Conservation (phyloP, 179 eudicot genomes). For the Actinidia polygama region DNA sequence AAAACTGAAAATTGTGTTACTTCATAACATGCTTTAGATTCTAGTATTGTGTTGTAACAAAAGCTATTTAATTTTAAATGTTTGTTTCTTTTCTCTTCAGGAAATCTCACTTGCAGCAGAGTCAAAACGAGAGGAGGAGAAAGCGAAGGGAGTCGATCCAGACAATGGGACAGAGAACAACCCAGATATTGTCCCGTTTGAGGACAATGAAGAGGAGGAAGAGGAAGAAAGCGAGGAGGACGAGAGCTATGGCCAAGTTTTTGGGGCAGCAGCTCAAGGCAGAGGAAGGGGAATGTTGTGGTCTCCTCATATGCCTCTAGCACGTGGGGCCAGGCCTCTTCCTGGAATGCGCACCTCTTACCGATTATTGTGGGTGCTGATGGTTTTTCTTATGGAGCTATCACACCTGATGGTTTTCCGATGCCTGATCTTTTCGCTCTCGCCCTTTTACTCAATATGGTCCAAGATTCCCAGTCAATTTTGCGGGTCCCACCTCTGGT, state of each 20-base stretch:
- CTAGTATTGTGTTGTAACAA: neutral
- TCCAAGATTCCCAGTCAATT: constrained; percentile 73
- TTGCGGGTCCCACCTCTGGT: constrained; percentile 60
- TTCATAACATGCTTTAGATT: neutral
- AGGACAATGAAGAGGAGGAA: constrained; percentile 97
- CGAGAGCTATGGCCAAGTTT: constrained; percentile 54
- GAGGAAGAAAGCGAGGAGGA: constrained; percentile 91
- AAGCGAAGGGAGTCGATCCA: constrained; percentile 77
- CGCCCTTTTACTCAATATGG: constrained; percentile 88
- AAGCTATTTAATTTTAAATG: neutral
- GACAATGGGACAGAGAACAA: constrained; percentile 81
- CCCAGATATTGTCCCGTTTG: constrained; percentile 93
- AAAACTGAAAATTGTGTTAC: neutral
- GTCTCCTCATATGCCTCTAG: constrained; percentile 84
- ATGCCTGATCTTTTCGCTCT: constrained; percentile 76
- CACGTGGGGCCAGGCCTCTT: constrained; percentile 64
- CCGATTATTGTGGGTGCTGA: constrained; percentile 81
- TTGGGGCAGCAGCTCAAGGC: constrained; percentile 59
- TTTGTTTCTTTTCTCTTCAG: constrained; percentile 40
- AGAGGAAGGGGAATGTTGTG: constrained; percentile 94
- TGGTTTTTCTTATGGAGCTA: constrained; percentile 69
- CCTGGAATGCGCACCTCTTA: constrained; percentile 84
- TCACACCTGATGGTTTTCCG: constrained; percentile 70
- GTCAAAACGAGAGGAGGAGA: constrained; percentile 90
- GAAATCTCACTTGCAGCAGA: constrained; percentile 83